Conservation (phyloP, 441 rosid genomes). For the Geranium incanum region DNA sequence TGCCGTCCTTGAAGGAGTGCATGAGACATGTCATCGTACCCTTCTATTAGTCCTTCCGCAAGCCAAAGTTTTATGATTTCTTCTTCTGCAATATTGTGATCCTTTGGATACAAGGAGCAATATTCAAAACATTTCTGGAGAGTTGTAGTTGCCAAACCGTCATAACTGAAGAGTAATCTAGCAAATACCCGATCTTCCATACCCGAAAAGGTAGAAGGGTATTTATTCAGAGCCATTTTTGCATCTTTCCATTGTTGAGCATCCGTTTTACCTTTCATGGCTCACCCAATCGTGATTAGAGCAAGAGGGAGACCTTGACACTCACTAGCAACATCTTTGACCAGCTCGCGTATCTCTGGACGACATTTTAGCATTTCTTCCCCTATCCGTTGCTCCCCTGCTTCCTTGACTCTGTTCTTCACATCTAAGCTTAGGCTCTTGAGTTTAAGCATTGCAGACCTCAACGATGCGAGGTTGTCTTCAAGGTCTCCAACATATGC, state of each 20-base stretch:
- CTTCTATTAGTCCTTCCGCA: background rate
- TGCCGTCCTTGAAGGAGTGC: no score
- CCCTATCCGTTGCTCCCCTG: conserved; percentile 7
- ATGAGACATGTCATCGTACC: no score
- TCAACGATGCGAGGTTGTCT: background rate
- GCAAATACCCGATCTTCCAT: background rate
- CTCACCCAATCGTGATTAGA: background rate
- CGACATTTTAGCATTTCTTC: background rate
- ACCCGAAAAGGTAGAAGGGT: background rate
- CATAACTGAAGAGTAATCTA: background rate
- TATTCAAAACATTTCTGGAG: background rate
- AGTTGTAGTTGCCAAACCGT: background rate
- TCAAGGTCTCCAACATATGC: conserved; percentile 12
- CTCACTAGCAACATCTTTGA: background rate
- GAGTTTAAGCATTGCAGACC: background rate
- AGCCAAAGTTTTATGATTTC: background rate
- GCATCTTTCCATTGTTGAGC: background rate
- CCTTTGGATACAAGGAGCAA: background rate
- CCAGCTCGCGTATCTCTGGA: background rate
- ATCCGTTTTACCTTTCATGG: background rate
- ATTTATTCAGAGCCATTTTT: background rate
- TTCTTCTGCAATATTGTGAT: background rate
- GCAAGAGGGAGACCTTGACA: background rate
- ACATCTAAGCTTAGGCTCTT: background rate
- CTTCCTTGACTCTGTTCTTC: background rate